phyloP scores from a whole-genome alignment of 2,329 filamentous ascomycete species.

The Thermothelomyces thermophilus region DNA sequence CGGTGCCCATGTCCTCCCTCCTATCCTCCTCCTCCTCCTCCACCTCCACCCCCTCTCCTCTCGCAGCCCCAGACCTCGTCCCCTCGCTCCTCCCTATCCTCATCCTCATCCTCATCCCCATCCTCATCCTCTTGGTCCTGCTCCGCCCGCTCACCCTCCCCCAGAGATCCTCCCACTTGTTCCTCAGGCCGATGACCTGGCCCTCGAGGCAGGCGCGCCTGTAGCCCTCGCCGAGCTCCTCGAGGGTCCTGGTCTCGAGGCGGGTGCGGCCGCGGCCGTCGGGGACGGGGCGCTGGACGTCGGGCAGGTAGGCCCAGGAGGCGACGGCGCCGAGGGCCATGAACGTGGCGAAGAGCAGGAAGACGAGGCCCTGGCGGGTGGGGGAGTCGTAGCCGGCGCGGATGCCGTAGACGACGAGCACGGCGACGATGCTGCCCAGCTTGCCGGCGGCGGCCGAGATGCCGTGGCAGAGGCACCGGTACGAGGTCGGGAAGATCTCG shows the following conservation, averaged over 20 bases:
- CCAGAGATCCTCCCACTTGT: conserved; percentile 37
- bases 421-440: conserved; percentile 47
- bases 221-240: conserved; percentile 45
- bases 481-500: conserved; percentile 58
- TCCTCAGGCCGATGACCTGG: conserved; percentile 38
- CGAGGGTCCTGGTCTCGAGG: conserved; percentile 42
- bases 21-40: background rate
- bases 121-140: conserved; percentile 22
- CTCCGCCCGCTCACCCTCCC: conserved; percentile 28
- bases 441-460: conserved; percentile 57
- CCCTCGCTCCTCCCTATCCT: background rate
- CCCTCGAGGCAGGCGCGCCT: conserved; percentile 39
- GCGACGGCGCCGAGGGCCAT: conserved; percentile 43
- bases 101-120: background rate
- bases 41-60: background rate
- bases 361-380: conserved; percentile 43
- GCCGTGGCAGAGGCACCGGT: conserved; percentile 56
- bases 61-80: too few species aligned
- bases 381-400: conserved; percentile 37
- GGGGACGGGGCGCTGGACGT: conserved; percentile 39
- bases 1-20: background rate
- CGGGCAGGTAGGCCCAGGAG: conserved; percentile 47
- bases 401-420: conserved; percentile 45
- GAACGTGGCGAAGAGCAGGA: conserved; percentile 45
- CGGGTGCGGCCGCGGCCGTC: conserved; percentile 15